These are phyloP conservation scores for Colletotrichum phormii DNA, from an alignment of 2,329 filamentous ascomycete species.

Conservation along the genomic window DNA sequence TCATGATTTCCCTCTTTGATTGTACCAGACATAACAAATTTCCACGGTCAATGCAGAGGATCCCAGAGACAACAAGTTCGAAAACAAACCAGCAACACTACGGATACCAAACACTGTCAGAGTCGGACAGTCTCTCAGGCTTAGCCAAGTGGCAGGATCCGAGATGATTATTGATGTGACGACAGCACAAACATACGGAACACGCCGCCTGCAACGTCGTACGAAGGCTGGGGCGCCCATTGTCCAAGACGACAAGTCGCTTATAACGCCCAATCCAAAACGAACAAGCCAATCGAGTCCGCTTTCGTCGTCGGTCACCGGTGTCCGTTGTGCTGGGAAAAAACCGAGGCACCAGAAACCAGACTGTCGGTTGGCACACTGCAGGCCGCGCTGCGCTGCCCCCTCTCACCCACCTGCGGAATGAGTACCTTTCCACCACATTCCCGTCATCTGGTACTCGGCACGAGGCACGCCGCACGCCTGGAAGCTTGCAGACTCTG, in stretches of 20 bases:
- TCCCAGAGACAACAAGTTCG: not conserved
- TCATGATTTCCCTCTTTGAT: not conserved
- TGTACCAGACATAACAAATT: constrained; percentile 22
- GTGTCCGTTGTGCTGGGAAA: not conserved
- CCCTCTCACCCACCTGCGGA: not conserved
- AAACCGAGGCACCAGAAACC: constrained; percentile 10
- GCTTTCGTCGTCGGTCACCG: not conserved
- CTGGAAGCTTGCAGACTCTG: not conserved
- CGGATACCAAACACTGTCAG: not conserved
- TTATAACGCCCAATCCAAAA: not conserved
- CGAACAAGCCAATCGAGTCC: constrained; percentile 8
- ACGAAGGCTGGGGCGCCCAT: not conserved
- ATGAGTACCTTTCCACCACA: not conserved
- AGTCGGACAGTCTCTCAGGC: not conserved
- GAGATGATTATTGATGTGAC: not conserved
- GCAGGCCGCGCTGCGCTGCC: not conserved
- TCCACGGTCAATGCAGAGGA: constrained; percentile 32
- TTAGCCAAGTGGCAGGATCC: not conserved
- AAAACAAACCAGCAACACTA: not conserved
- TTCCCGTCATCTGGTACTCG: not conserved
- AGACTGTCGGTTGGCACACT: not conserved
- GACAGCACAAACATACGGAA: not conserved
- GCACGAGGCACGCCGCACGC: not conserved
- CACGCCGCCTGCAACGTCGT: constrained; percentile 31
- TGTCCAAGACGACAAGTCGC: not conserved